phyloP scores from a whole-genome alignment of 2,329 filamentous ascomycete genomes.

The Penicillium sp. region DNA sequence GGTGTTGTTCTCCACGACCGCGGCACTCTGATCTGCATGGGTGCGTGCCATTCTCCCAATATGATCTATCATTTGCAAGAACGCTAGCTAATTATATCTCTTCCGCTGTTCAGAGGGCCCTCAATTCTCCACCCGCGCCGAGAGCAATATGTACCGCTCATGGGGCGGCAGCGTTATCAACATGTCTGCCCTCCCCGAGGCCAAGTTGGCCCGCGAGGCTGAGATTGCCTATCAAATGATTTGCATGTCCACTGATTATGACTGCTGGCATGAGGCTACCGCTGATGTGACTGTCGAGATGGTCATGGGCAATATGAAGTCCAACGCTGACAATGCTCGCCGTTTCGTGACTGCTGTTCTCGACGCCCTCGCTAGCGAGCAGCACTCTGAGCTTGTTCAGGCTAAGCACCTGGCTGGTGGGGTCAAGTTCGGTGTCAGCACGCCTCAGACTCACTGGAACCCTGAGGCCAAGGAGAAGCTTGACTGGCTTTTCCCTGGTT shows the following conservation, averaged over 20 bases:
- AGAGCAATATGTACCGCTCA: conserved; percentile 88
- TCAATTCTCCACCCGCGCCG: conserved; percentile 92
- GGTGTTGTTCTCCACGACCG: conserved; percentile 78
- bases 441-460: conserved; percentile 69
- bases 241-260: conserved; percentile 99
- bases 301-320: conserved; percentile 95
- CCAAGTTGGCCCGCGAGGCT: conserved; percentile 92
- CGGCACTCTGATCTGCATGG: conserved; percentile 88
- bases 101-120: conserved; percentile 68
- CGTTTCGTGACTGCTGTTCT: conserved; percentile 80
- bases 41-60: conserved; percentile 47
- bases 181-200: conserved; percentile 93
- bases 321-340: conserved; percentile 84
- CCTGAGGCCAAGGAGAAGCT: conserved; percentile 74
- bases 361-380: conserved; percentile 74
- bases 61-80: not conserved
- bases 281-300: conserved; percentile 88
- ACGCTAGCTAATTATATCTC: not conserved
- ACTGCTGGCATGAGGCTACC: conserved; percentile 85
- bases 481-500: conserved; percentile 82
- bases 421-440: conserved; percentile 78
- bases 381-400: conserved; percentile 68
- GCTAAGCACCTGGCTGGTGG: conserved; percentile 78
- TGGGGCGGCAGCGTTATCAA: conserved; percentile 97
- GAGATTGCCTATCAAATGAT: conserved; percentile 98